Evolutionary conservation across 176 grass and related monocot genomes (phyloP).

Genomic region (Oryza brachyantha): DNA sequence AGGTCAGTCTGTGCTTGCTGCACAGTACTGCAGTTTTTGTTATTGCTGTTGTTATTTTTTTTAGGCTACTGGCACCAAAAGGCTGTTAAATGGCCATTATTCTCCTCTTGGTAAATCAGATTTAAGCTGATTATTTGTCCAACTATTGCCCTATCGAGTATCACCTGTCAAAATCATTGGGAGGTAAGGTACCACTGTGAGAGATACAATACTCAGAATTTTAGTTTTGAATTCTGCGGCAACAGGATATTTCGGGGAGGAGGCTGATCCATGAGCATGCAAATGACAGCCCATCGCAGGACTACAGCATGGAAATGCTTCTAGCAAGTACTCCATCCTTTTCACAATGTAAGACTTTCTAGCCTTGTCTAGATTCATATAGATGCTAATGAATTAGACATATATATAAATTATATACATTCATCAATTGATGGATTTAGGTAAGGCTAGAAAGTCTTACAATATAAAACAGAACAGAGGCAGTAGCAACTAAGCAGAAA

Average conservation of each 20-base stretch:
- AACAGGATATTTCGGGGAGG: background rate
- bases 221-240: background rate
- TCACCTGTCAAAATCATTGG: background rate
- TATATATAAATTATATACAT: no score
- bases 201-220: background rate
- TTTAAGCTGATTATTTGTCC: background rate
- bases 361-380: no score
- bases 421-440: no score
- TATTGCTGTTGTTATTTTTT: no score
- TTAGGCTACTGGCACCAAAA: background rate
- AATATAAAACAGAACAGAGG: no score
- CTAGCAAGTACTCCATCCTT: no score
- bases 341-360: no score
- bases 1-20: background rate
- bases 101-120: background rate
- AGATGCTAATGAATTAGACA: no score
- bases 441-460: no score
- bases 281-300: background rate
- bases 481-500: no score
- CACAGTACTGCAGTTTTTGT: background rate
- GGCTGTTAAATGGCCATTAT: background rate
- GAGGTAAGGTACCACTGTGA: no score
- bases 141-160: background rate
- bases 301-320: background rate
- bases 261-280: background rate